These are phyloP conservation scores for Fusarium sp. DNA, from an alignment of 2,329 filamentous ascomycete genomes.

Conservation along the genomic window DNA sequence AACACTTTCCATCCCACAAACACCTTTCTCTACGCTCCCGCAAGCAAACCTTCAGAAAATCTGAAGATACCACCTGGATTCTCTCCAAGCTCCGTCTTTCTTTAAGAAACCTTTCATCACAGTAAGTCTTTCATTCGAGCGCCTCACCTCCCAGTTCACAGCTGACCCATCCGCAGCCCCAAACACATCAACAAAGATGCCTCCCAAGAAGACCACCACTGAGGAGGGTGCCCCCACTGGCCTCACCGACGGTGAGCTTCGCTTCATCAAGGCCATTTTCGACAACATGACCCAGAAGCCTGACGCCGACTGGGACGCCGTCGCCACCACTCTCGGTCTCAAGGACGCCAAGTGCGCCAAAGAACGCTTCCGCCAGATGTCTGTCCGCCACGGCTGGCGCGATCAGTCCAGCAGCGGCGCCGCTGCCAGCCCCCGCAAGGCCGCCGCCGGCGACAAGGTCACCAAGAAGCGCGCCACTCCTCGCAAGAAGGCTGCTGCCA, in stretches of 20 bases:
- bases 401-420: constrained; percentile 22
- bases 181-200: constrained; percentile 39
- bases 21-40: background rate
- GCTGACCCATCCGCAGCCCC: constrained; percentile 15
- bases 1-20: constrained; percentile 18
- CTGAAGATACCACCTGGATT: background rate
- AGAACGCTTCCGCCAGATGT: constrained; percentile 56
- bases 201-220: constrained; percentile 47
- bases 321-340: constrained; percentile 52
- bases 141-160: background rate
- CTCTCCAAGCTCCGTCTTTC: background rate
- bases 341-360: constrained; percentile 57
- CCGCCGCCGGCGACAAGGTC: constrained; percentile 39
- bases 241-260: constrained; percentile 51
- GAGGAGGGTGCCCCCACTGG: constrained; percentile 37
- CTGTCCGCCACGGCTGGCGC: constrained; percentile 55
- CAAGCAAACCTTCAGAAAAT: background rate
- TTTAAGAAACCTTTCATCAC: background rate
- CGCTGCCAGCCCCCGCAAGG: background rate
- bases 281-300: constrained; percentile 56
- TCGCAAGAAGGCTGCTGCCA: constrained; percentile 46
- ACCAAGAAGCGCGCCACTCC: constrained; percentile 48
- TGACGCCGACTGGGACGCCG: constrained; percentile 55
- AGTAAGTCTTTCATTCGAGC: constrained; percentile 5
- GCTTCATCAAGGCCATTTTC: constrained; percentile 56